phyloP scores from a whole-genome alignment of 2,329 filamentous ascomycete species.

The Cyphellophora europaea region DNA sequence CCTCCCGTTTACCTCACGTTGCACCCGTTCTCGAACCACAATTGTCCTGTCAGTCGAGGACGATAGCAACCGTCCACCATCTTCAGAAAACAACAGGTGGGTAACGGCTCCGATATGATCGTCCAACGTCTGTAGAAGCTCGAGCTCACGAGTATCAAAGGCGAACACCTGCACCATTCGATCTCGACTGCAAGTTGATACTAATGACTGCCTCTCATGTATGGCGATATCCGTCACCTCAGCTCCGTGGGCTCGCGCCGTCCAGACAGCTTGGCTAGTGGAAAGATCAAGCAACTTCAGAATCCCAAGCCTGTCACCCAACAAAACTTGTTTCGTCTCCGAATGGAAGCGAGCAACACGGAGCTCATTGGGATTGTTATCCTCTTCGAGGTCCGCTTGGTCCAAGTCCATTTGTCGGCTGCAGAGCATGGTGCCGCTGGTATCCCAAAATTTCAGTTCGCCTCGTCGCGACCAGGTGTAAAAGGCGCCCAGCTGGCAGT shows the following conservation, averaged over 20 bases:
- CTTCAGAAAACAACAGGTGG: conserved; percentile 63
- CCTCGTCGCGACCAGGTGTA: conserved; percentile 84
- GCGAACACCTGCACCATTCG: conserved; percentile 89
- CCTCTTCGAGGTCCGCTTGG: conserved; percentile 37
- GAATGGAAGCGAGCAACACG: conserved; percentile 50
- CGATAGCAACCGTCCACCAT: conserved; percentile 65
- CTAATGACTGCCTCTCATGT: conserved; percentile 51
- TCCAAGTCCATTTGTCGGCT: conserved; percentile 63
- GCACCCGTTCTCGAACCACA: conserved; percentile 69
- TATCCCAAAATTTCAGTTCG: conserved; percentile 71
- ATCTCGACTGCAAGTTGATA: conserved; percentile 80
- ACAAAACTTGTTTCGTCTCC: conserved; percentile 59
- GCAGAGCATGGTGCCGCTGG: conserved; percentile 58
- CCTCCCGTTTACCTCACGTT: conserved; percentile 41
- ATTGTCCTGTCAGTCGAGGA: conserved; percentile 82
- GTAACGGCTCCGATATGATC: conserved; percentile 85
- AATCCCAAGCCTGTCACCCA: conserved; percentile 80
- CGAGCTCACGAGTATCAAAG: conserved; percentile 49
- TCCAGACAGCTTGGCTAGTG: conserved; percentile 53
- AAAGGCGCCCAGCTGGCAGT: conserved; percentile 60
- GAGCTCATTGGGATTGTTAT: conserved; percentile 46
- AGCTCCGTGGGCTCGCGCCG: conserved; percentile 75
- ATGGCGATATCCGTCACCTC: conserved; percentile 78
- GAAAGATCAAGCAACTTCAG: conserved; percentile 39
- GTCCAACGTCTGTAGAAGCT: conserved; percentile 80